A percentile compares a stretch with the other conserved stretches of the same genome.
phyloP scores from a whole-genome alignment of 306 rosid species.

The Dalbergia oliveri region DNA sequence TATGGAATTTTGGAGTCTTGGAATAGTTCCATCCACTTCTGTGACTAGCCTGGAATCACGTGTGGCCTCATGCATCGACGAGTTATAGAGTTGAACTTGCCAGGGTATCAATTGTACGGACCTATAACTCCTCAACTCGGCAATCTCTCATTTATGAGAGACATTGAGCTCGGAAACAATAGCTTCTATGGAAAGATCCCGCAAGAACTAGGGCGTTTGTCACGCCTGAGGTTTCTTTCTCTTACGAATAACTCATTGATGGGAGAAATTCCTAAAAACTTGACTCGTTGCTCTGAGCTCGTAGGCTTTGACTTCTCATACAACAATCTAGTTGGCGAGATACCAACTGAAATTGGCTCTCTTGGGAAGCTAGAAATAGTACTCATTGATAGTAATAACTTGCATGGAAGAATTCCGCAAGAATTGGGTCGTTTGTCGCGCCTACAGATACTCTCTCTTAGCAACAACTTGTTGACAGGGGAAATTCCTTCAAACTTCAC shows the following conservation, averaged over 20 bases:
- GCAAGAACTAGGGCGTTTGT: conserved; percentile 37
- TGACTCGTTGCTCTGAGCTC: conserved; percentile 42
- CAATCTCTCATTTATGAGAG: conserved; percentile 46
- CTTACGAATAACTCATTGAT: conserved; percentile 33
- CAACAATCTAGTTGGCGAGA: conserved; percentile 37
- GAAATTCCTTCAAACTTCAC: no score
- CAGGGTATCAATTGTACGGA: conserved; percentile 38
- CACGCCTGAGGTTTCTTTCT: neutral
- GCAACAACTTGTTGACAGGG: no score
- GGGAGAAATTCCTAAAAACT: conserved; percentile 53
- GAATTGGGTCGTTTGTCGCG: neutral
- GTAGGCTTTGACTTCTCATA: neutral
- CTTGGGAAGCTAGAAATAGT: conserved; percentile 27
- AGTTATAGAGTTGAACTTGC: conserved; percentile 37
- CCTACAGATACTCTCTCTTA: no score
- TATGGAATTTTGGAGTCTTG: conserved; percentile 43
- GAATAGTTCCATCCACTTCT: conserved; percentile 53
- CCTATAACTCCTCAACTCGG: conserved; percentile 55
- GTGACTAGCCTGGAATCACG: conserved; percentile 59
- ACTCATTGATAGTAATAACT: neutral
- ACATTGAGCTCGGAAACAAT: conserved; percentile 22
- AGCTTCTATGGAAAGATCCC: conserved; percentile 48
- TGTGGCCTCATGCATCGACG: conserved; percentile 48
- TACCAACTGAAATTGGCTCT: conserved; percentile 38
- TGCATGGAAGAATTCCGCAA: no score